These are phyloP conservation scores for Actinidia arguta DNA, from an alignment of 179 eudicot genomes.

Conservation along the genomic window DNA sequence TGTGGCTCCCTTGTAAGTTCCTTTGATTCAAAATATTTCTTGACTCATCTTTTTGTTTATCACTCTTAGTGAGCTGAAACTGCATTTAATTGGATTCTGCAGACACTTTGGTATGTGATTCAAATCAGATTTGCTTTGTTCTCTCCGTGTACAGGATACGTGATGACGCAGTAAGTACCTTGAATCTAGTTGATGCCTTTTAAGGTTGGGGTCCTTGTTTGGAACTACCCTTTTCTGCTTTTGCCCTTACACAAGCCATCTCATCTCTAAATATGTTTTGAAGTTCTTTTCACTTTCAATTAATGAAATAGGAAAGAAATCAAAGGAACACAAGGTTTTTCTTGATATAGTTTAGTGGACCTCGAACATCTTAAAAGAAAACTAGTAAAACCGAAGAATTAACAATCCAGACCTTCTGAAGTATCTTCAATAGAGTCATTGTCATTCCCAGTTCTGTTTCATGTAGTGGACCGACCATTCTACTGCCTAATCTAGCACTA, in stretches of 20 bases:
- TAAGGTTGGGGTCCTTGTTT: background rate
- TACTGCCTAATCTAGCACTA: background rate
- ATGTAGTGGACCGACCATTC: background rate
- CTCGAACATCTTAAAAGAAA: background rate
- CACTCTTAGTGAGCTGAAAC: constrained; percentile 4
- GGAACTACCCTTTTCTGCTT: too few relatives aligned
- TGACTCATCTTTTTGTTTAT: background rate
- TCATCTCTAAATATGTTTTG: background rate
- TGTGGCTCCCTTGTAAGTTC: constrained; percentile 73
- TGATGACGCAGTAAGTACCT: constrained; percentile 67
- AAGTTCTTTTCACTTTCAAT: background rate
- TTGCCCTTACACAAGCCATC: background rate
- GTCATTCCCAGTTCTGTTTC: background rate
- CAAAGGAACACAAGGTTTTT: background rate
- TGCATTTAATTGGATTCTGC: constrained; percentile 35
- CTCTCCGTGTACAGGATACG: constrained; percentile 74
- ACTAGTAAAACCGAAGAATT: background rate
- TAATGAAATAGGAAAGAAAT: background rate
- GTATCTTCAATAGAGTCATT: background rate
- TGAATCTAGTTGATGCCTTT: constrained; percentile 1
- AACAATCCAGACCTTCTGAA: background rate
- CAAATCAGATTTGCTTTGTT: constrained; percentile 67
- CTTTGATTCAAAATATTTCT: constrained; percentile 2
- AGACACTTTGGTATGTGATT: constrained; percentile 83
- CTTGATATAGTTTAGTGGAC: background rate